phyloP scores from a whole-genome alignment of 192 early-diverging fungal genomes.

The Entomortierella chlamydospora region DNA sequence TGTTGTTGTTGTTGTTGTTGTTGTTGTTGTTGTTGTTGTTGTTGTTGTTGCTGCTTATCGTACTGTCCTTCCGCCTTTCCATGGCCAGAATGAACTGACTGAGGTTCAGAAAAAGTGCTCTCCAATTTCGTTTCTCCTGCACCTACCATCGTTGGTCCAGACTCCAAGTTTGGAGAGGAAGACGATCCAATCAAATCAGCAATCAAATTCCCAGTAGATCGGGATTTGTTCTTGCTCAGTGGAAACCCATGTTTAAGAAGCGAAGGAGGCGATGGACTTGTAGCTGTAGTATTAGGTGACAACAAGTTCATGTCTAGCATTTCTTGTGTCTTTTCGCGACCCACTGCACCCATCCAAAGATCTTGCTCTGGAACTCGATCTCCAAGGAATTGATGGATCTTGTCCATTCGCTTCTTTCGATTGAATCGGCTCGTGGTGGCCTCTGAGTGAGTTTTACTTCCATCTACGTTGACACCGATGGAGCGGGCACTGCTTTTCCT shows the following conservation, averaged over 20 bases:
- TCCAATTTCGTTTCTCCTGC: too few relatives aligned
- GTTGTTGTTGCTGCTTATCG: too few relatives aligned
- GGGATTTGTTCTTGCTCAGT: not conserved
- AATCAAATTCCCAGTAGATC: not conserved
- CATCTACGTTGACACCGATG: not conserved
- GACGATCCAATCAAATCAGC: not conserved
- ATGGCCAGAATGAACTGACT: too few relatives aligned
- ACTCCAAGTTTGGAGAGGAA: not conserved
- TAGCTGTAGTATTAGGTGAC: slow-evolving; percentile 2
- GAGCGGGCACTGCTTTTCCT: slow-evolving; percentile 1
- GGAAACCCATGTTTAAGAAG: slow-evolving; percentile 9
- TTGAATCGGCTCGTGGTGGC: slow-evolving; percentile 8
- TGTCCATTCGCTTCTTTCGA: slow-evolving; percentile 56
- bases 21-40: too few relatives aligned
- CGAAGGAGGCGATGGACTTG: not conserved
- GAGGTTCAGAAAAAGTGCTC: too few relatives aligned
- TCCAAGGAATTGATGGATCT: slow-evolving; percentile 58
- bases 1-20: too few relatives aligned
- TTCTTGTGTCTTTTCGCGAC: slow-evolving; percentile 24
- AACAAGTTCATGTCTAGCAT: slow-evolving; percentile 40
- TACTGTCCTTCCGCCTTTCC: too few relatives aligned
- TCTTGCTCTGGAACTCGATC: slow-evolving; percentile 54
- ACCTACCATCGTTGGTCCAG: slow-evolving; percentile 1
- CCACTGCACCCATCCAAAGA: slow-evolving; percentile 44
- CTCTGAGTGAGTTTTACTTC: not conserved